Conservation (phyloP, 257 asterid genomes). For the Plectranthus barbatus region DNA sequence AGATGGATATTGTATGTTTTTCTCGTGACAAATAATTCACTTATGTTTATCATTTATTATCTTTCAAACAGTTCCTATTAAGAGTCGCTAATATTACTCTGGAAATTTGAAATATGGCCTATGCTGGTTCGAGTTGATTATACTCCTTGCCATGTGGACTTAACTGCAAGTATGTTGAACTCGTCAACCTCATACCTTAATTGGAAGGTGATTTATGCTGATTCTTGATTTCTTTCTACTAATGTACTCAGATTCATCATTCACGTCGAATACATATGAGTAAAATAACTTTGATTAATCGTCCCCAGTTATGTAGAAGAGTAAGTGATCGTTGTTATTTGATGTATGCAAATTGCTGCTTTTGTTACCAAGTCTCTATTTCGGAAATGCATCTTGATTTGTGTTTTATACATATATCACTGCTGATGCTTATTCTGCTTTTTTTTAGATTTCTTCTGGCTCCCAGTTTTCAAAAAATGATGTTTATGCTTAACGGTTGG, state of each 20-base stretch:
- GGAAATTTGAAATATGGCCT: conserved; percentile 89
- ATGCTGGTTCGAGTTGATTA: conserved; percentile 83
- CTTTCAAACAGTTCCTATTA: neutral
- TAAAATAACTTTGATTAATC: neutral
- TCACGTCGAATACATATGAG: neutral
- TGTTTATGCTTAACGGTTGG: neutral
- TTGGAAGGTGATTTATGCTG: conserved; percentile 73
- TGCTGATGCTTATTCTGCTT: neutral
- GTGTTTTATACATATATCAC: neutral
- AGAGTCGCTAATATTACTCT: conserved; percentile 14
- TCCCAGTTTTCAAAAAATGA: neutral
- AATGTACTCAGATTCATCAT: neutral
- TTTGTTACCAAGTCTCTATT: neutral
- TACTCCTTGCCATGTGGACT: conserved; percentile 82
- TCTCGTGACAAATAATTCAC: neutral
- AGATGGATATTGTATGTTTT: neutral
- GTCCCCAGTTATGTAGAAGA: neutral
- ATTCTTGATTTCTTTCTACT: neutral
- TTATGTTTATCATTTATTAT: neutral
- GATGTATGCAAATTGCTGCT: neutral
- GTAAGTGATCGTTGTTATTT: conserved; percentile 1
- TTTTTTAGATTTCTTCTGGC: neutral
- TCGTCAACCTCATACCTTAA: conserved; percentile 85
- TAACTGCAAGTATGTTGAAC: conserved; percentile 93
- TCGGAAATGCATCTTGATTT: neutral